These are phyloP conservation scores for Plectranthus barbatus DNA, from an alignment of 257 asterid genomes.

Conservation along the genomic window DNA sequence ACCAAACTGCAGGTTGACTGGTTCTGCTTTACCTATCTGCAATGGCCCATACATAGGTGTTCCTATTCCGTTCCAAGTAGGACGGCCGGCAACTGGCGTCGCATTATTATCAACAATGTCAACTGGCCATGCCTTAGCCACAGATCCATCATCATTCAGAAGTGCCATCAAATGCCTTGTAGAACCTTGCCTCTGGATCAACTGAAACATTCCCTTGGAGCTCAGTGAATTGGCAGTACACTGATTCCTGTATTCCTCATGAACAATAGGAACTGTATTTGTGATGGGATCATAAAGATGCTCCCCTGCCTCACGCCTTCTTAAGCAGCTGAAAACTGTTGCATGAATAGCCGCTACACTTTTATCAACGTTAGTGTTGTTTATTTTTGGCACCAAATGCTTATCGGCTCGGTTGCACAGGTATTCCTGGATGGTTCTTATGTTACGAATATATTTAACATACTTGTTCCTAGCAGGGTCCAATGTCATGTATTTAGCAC, in stretches of 20 bases:
- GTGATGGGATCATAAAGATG: constrained; percentile 69
- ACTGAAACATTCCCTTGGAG: constrained; percentile 95
- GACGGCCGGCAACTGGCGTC: constrained; percentile 30
- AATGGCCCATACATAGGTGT: constrained; percentile 82
- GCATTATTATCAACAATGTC: constrained; percentile 44
- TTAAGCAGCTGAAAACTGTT: constrained; percentile 85
- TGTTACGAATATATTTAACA: constrained; percentile 83
- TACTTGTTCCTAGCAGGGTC: constrained; percentile 97
- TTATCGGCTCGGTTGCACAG: constrained; percentile 95
- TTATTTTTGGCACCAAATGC: constrained; percentile 92
- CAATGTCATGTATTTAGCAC: constrained; percentile 96
- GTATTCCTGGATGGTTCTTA: constrained; percentile 92
- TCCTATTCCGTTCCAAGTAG: constrained; percentile 38
- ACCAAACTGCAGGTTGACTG: constrained; percentile 90
- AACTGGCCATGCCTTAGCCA: constrained; percentile 98
- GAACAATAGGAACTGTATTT: constrained; percentile 58
- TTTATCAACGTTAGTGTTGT: constrained; percentile 91
- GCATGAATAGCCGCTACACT: constrained; percentile 98
- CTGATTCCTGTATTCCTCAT: constrained; percentile 94
- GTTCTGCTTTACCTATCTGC: constrained; percentile 73
- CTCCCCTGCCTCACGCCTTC: constrained; percentile 82
- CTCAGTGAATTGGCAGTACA: constrained; percentile 82
- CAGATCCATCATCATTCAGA: constrained; percentile 84
- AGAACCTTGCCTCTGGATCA: constrained; percentile 93
- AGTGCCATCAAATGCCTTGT: constrained; percentile 93